A percentile compares a stretch with the other conserved stretches of the same genome.
Conservation (phyloP, 1,284 basidiomycete genomes). For the Trichosporon sp. region DNA sequence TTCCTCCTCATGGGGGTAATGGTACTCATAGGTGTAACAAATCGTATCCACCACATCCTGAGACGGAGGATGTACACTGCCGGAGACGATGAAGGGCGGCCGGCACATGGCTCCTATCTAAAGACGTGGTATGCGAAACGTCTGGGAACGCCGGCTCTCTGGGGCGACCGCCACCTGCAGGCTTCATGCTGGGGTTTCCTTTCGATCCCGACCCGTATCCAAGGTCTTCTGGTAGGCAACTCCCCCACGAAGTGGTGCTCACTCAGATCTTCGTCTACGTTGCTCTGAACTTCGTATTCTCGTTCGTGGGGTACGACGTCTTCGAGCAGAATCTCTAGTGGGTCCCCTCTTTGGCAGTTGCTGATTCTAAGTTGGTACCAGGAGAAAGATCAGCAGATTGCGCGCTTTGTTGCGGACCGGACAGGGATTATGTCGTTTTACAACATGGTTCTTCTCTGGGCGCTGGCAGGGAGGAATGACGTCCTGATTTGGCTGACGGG, state of each 20-base stretch:
- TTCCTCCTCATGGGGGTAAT: conserved; percentile 22
- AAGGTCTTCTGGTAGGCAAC: conserved; percentile 24
- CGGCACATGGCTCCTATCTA: not conserved
- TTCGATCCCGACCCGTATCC: conserved; percentile 27
- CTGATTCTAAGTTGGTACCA: conserved; percentile 6
- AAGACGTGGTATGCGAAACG: conserved; percentile 21
- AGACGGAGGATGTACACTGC: not conserved
- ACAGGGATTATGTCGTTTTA: conserved; percentile 33
- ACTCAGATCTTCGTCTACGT: conserved; percentile 27
- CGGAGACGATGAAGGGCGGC: conserved; percentile 1
- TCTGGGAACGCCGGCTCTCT: conserved; percentile 23
- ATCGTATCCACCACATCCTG: conserved; percentile 2
- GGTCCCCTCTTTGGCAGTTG: not conserved
- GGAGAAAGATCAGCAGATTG: conserved; percentile 13
- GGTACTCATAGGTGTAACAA: conserved; percentile 19
- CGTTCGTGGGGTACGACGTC: conserved; percentile 56
- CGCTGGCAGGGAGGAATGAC: conserved; percentile 30
- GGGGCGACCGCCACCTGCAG: conserved; percentile 24
- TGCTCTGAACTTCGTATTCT: conserved; percentile 31
- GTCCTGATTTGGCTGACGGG: conserved; percentile 35
- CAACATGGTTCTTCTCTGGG: conserved; percentile 28
- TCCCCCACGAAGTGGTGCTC: no score
- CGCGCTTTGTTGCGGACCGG: conserved; percentile 26
- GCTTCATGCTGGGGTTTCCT: conserved; percentile 21
- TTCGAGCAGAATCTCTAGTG: conserved; percentile 39